These are phyloP conservation scores for Bipolaris bicolor DNA, from an alignment of 2,329 filamentous ascomycete species.

Conservation along the genomic window DNA sequence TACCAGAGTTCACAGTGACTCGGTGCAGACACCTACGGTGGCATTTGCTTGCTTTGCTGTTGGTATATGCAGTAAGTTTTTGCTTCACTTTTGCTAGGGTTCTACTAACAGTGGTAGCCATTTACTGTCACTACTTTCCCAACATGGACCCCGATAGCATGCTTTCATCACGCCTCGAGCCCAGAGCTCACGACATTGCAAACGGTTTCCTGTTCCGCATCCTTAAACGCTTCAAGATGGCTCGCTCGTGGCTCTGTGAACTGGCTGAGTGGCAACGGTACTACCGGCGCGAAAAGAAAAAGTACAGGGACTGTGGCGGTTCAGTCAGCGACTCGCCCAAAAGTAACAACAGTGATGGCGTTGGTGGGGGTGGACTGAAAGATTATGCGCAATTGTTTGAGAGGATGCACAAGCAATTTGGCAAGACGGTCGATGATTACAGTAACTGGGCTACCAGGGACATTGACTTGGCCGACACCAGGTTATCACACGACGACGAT, in stretches of 20 bases:
- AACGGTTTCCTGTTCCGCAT: constrained; percentile 25
- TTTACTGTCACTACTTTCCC: constrained; percentile 71
- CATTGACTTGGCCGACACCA: constrained; percentile 20
- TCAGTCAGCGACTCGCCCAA: constrained; percentile 24
- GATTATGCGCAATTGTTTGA: constrained; percentile 27
- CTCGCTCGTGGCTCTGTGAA: constrained; percentile 18
- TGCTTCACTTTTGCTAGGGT: not conserved
- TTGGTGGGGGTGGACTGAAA: constrained; percentile 25
- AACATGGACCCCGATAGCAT: constrained; percentile 68
- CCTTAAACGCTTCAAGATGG: constrained; percentile 23
- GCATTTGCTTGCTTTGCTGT: constrained; percentile 72
- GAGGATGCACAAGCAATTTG: constrained; percentile 29
- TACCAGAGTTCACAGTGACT: constrained; percentile 59
- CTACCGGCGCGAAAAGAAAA: constrained; percentile 18
- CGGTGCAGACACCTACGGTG: constrained; percentile 71
- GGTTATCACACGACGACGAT: constrained; percentile 24
- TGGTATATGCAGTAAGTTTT: constrained; percentile 60
- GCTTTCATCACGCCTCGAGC: constrained; percentile 47
- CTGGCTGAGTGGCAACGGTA: constrained; percentile 16
- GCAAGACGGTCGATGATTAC: constrained; percentile 15
- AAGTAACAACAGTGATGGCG: constrained; percentile 25
- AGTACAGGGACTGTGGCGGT: constrained; percentile 23
- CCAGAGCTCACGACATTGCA: constrained; percentile 26
- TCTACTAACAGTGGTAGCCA: constrained; percentile 45
- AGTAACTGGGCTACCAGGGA: constrained; percentile 15